Percentiles rank a stretch among this genome's conserved stretches.
These are phyloP conservation scores for Brassica carinata DNA, from an alignment of 345 rosid species.

Conservation along the genomic window DNA sequence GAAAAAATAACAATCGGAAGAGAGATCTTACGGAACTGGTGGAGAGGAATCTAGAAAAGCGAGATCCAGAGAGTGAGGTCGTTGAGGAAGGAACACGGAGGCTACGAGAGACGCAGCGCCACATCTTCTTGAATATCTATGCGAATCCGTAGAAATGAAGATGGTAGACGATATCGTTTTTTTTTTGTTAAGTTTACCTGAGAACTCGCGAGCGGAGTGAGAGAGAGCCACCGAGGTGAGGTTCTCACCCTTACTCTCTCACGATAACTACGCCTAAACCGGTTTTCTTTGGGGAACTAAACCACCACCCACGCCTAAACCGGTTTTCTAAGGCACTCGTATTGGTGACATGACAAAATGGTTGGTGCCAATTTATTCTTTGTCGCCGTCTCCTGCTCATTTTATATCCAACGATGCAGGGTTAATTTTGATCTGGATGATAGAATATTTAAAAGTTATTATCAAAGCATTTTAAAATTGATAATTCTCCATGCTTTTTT, in stretches of 20 bases:
- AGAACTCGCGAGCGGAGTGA: slow-evolving; percentile 34
- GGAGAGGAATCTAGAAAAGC: slow-evolving; percentile 70
- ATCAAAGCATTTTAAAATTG: neutral
- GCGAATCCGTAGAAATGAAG: slow-evolving; percentile 30
- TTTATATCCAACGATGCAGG: neutral
- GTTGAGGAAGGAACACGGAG: slow-evolving; percentile 62
- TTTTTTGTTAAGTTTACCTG: neutral
- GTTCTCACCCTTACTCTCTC: slow-evolving; percentile 16
- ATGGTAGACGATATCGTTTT: neutral
- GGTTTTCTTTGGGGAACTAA: slow-evolving; percentile 17
- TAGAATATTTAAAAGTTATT: neutral
- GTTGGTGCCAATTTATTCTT: neutral
- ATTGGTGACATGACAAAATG: neutral
- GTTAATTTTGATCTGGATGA: neutral
- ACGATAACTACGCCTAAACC: slow-evolving; percentile 7
- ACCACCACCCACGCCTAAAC: neutral
- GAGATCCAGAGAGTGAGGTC: slow-evolving; percentile 69
- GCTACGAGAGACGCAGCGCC: slow-evolving; percentile 98
- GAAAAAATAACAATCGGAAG: neutral
- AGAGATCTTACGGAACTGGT: slow-evolving; percentile 59
- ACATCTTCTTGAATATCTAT: slow-evolving; percentile 50
- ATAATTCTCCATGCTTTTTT: neutral
- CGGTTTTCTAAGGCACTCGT: neutral
- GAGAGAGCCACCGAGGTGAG: slow-evolving; percentile 42
- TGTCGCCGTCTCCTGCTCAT: slow-evolving; percentile 4